Percentiles rank a stretch among this genome's conserved stretches.
These are phyloP conservation scores for Lagenidium giganteum DNA, from an alignment of 352 stramenopile genomes.

Conservation along the genomic window DNA sequence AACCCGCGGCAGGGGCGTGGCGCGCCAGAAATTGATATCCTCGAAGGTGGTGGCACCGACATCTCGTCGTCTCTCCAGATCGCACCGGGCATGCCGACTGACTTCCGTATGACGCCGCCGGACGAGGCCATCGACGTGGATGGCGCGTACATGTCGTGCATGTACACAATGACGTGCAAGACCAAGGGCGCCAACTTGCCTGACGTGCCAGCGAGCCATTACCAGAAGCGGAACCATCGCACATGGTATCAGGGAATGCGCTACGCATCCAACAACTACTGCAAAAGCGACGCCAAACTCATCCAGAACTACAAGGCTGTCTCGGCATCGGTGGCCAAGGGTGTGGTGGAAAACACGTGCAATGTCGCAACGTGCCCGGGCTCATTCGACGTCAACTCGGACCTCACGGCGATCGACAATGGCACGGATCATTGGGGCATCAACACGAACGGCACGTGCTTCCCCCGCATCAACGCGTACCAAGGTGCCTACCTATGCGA, in stretches of 20 bases:
- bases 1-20: constrained; percentile 37
- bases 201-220: constrained; percentile 36
- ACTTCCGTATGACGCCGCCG: constrained; percentile 18
- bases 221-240: constrained; percentile 32
- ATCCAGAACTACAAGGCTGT: constrained; percentile 29
- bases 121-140: constrained; percentile 4
- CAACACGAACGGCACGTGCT: constrained; percentile 24
- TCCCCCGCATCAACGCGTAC: constrained; percentile 22
- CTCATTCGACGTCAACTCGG: constrained; percentile 36
- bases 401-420: constrained; percentile 30
- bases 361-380: constrained; percentile 26
- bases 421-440: constrained; percentile 21
- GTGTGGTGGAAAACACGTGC: constrained; percentile 37
- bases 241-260: constrained; percentile 56
- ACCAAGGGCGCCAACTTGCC: constrained; percentile 40
- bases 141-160: constrained; percentile 14
- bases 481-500: constrained; percentile 26
- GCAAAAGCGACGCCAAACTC: background rate
- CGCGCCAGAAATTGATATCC: constrained; percentile 89
- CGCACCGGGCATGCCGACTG: constrained; percentile 26
- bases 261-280: constrained; percentile 46
- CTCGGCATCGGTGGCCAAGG: constrained; percentile 15
- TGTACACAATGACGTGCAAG: constrained; percentile 16
- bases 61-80: constrained; percentile 84
- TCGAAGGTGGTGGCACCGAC: constrained; percentile 58